Conservation (phyloP, 352 stramenopile species). For the Pythium scleroteichum region DNA sequence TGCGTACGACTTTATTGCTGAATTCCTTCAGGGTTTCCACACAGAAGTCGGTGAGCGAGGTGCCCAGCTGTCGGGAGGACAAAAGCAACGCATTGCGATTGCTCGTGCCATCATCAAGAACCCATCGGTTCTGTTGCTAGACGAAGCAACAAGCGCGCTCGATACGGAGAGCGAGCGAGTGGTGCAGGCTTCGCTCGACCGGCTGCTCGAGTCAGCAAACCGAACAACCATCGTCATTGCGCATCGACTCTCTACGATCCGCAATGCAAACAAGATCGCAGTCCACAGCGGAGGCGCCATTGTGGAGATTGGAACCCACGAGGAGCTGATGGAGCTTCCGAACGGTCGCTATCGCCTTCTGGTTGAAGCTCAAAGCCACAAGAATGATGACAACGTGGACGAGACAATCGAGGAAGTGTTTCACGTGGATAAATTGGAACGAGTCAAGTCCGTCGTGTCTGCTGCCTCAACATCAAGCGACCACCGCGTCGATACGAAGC, state of each 20-base stretch:
- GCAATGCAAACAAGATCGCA: constrained; percentile 77
- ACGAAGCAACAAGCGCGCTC: constrained; percentile 68
- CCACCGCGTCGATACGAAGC: neutral
- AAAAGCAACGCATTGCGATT: constrained; percentile 94
- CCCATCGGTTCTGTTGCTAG: constrained; percentile 77
- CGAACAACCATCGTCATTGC: constrained; percentile 81
- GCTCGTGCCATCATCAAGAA: constrained; percentile 89
- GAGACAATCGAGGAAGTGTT: constrained; percentile 1
- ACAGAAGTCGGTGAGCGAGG: constrained; percentile 89
- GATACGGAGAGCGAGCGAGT: constrained; percentile 72
- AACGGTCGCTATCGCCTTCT: constrained; percentile 29
- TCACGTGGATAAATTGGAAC: neutral
- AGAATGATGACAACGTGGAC: neutral
- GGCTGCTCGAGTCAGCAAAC: constrained; percentile 56
- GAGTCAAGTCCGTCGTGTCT: constrained; percentile 5
- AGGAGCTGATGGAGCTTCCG: constrained; percentile 61
- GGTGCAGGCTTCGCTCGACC: constrained; percentile 91
- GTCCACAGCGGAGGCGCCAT: constrained; percentile 76
- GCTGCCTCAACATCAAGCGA: neutral
- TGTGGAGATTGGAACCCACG: constrained; percentile 79
- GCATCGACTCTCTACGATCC: constrained; percentile 77
- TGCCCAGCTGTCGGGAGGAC: constrained; percentile 86
- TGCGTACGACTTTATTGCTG: constrained; percentile 60
- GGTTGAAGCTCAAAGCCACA: constrained; percentile 25
- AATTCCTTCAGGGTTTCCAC: constrained; percentile 80